These are phyloP conservation scores for Tricholoma sp. DNA, from an alignment of 768 basidiomycete genomes.

Conservation along the genomic window DNA sequence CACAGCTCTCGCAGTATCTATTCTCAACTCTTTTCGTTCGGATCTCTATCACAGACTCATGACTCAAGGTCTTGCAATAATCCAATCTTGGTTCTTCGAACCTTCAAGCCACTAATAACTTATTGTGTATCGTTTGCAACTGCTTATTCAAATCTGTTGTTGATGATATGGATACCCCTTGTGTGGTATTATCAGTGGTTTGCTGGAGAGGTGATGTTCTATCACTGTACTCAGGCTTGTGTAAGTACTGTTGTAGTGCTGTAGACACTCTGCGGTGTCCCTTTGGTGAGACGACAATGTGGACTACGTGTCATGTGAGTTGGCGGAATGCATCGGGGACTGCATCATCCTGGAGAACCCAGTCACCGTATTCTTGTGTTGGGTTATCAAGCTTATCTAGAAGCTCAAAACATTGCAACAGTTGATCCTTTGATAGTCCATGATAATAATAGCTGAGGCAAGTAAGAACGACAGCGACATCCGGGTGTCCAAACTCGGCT, in stretches of 20 bases:
- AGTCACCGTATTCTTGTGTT: conserved; percentile 29
- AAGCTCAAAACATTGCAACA: conserved; percentile 30
- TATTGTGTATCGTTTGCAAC: too few species aligned
- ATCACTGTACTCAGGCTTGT: too few species aligned
- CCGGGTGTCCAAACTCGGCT: conserved; percentile 51
- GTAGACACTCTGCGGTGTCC: too few species aligned
- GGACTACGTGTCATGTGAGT: too few species aligned
- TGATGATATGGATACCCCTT: too few species aligned
- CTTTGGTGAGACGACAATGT: too few species aligned
- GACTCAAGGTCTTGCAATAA: neutral
- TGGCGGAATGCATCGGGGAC: conserved; percentile 27
- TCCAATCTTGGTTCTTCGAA: too few species aligned
- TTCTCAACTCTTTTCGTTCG: conserved; percentile 90
- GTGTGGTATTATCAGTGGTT: too few species aligned
- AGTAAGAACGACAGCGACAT: conserved; percentile 39
- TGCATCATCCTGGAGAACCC: conserved; percentile 3
- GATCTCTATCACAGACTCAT: neutral
- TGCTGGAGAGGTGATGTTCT: too few species aligned
- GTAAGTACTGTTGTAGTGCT: too few species aligned
- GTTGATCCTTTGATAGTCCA: conserved; percentile 35
- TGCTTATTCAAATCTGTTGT: too few species aligned
- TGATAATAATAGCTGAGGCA: conserved; percentile 46
- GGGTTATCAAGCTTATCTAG: conserved; percentile 38
- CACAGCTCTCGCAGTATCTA: conserved; percentile 81
- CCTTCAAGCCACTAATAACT: too few species aligned